Percentiles rank a stretch among this genome's conserved stretches.
phyloP scores from a whole-genome alignment of 192 early-diverging fungal species.

The Podila verticillata region DNA sequence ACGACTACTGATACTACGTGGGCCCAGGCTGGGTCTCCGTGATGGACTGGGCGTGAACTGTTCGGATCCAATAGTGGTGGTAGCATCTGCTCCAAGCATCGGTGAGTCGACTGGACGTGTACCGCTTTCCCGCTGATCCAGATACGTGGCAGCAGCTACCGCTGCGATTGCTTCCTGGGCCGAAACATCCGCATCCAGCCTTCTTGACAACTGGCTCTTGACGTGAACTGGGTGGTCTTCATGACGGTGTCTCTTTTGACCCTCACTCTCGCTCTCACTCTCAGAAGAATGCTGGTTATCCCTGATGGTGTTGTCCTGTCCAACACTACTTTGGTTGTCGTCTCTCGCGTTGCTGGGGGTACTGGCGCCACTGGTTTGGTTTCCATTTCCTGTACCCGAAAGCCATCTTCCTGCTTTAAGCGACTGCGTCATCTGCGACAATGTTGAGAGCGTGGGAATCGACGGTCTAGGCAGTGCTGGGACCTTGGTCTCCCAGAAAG shows the following conservation, averaged over 20 bases:
- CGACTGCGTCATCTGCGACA: conserved; percentile 42
- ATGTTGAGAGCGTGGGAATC: conserved; percentile 30
- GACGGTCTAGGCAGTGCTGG: conserved; percentile 33
- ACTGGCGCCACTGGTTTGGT: background rate
- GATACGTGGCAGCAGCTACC: conserved; percentile 23
- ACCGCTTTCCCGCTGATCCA: conserved; percentile 6
- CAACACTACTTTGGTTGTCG: background rate
- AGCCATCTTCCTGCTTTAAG: conserved; percentile 44
- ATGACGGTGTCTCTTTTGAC: background rate
- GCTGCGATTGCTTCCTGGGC: conserved; percentile 28
- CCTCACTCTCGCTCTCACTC: background rate
- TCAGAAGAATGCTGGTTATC: background rate
- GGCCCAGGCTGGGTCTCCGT: conserved; percentile 30
- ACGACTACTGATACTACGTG: conserved; percentile 42
- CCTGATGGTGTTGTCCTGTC: background rate
- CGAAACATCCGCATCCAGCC: conserved; percentile 18
- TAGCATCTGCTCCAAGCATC: conserved; percentile 3
- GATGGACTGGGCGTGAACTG: background rate
- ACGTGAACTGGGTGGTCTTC: background rate
- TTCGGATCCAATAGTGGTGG: conserved; percentile 1
- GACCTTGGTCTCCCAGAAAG: conserved; percentile 44
- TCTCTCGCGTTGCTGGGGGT: background rate
- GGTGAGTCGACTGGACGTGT: background rate
- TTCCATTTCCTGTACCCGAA: conserved; percentile 3
- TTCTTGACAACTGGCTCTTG: background rate